Evolutionary conservation across 106 monocot genomes (phyloP), one percentile per base, ranked within the genome.

Genomic region (Phalaenopsis equestris): DNA sequence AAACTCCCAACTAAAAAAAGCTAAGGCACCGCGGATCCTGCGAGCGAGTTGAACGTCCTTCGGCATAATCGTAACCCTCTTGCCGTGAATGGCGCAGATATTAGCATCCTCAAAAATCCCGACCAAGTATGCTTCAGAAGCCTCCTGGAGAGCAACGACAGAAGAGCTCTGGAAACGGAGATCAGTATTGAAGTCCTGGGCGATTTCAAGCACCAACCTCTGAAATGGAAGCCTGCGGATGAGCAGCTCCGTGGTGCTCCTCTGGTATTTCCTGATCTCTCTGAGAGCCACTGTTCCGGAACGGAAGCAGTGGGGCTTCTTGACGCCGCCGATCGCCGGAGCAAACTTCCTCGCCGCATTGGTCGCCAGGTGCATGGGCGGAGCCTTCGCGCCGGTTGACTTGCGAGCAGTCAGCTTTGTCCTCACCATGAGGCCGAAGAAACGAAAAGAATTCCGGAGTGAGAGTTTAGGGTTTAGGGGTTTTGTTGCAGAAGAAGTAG

Each of bases 211-310:
- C 3, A 80, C 80, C 38, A 80, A 8, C 8, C 80, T 37, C 80
- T 80, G 80, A 68, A 79, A 79, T 1, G 79, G 79, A 67, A 80
- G 80, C 80, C 73, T 80, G 7, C 80, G 80, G 73, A 80, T 80
- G 18, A 80, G 73, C 16, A 80, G 80, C 73, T 80, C 80, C 30
- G 80, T 72, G 30, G 30, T 30, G 55, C 72, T 72, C 70, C 73
- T 80, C 73, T 80, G 80, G 39, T 80, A 72, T 55, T 80, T 80
- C 18, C 80, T 21, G 73, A 80, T 80, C 73, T 80, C 80, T 14
- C 80, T 70, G 8, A 72, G 55, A 1, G 80, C 80, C 38, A 80
- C 80, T 2, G 80, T 80, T 9, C 80, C 80, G 4, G 80, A 73
- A 39, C 80, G 68, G 67, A 80, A 80, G 19, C 80, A 73, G 41